Evolutionary conservation across 2,329 filamentous ascomycete genomes (phyloP).

Genomic region (Capronia epimyces): DNA sequence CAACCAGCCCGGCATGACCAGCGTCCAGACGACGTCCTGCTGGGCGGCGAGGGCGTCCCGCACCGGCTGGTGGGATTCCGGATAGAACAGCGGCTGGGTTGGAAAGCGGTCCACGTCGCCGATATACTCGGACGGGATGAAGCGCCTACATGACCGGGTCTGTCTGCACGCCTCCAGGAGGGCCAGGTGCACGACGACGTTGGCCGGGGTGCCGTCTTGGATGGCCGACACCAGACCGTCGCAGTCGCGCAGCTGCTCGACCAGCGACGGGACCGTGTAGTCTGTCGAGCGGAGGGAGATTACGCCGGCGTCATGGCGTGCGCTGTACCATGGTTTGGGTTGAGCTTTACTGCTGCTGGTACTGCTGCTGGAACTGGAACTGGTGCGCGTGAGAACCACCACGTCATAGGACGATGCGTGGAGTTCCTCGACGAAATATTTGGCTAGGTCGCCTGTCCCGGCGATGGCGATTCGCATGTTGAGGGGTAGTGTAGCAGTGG

Average conservation of each 20-base stretch:
- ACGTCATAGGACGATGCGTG: not conserved
- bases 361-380: not conserved
- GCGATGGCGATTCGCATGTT: not conserved
- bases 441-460: not conserved
- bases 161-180: slow-evolving; percentile 3
- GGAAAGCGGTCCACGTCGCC: slow-evolving; percentile 8
- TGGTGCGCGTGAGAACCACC: too few species aligned
- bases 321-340: not conserved
- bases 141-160: slow-evolving; percentile 4
- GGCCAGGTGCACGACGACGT: not conserved
- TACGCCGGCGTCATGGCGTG: too few species aligned
- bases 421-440: not conserved
- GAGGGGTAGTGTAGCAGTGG: too few species aligned
- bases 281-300: not conserved
- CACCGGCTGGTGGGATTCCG: not conserved
- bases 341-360: not conserved
- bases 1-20: slow-evolving; percentile 4
- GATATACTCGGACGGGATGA: slow-evolving; percentile 13
- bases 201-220: too few species aligned
- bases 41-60: not conserved
- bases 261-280: not conserved
- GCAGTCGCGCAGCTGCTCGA: not conserved
- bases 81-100: slow-evolving; percentile 4
- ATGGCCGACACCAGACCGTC: not conserved
- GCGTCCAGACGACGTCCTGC: slow-evolving; percentile 6